Conservation (phyloP, 495 filamentous ascomycete species). For the Hypomontagnella submonticulosa region DNA sequence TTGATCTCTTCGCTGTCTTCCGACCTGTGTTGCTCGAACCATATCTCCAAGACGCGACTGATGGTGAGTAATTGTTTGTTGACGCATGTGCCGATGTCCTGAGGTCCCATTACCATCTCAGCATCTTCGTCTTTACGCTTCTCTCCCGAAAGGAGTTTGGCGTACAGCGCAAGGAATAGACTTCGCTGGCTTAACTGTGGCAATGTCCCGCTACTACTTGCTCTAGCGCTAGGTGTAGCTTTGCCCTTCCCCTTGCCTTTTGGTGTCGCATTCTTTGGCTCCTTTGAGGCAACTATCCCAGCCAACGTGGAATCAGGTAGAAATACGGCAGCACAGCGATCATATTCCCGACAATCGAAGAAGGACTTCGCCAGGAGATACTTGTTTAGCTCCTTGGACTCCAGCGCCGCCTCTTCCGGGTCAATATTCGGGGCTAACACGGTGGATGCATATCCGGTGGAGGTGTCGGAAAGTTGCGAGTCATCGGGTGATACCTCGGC, state of each 20-base stretch:
- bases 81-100: constrained; percentile 81
- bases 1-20: constrained; percentile 65
- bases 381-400: constrained; percentile 80
- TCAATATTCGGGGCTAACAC: constrained; percentile 63
- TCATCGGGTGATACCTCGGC: constrained; percentile 51
- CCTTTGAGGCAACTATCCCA: constrained; percentile 64
- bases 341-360: constrained; percentile 95
- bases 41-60: constrained; percentile 77
- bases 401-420: constrained; percentile 76
- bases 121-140: constrained; percentile 96
- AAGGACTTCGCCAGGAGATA: constrained; percentile 94
- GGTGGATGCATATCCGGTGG: constrained; percentile 53
- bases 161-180: constrained; percentile 92
- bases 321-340: constrained; percentile 92
- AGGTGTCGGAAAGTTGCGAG: constrained; percentile 49
- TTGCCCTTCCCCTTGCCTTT: constrained; percentile 63
- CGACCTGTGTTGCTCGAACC: constrained; percentile 72
- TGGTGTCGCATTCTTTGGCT: constrained; percentile 54
- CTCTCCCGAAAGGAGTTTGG: constrained; percentile 91
- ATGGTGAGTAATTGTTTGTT: constrained; percentile 86
- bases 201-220: constrained; percentile 42
- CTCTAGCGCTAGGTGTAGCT: constrained; percentile 46
- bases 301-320: constrained; percentile 77
- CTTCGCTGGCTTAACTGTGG: constrained; percentile 81
- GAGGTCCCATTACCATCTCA: constrained; percentile 96